A percentile compares a stretch with the other conserved stretches of the same genome.
phyloP scores from a whole-genome alignment of 768 basidiomycete species.

The Exsudoporus frostii region DNA sequence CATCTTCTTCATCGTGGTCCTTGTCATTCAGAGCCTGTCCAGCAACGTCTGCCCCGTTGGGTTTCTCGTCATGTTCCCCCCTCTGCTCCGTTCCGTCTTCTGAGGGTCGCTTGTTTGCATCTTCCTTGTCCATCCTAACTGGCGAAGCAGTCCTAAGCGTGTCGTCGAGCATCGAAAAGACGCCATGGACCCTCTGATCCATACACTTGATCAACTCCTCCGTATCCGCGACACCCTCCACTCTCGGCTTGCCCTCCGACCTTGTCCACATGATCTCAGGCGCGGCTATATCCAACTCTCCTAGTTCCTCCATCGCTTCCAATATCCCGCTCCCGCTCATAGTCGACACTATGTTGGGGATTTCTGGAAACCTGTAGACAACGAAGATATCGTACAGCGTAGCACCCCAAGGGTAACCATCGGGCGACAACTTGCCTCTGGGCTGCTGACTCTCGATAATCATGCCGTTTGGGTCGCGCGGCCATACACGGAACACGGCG shows the following conservation, averaged over 20 bases:
- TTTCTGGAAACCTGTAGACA: constrained; percentile 4
- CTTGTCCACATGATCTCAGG: constrained; percentile 22
- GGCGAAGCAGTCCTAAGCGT: neutral
- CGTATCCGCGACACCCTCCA: constrained; percentile 14
- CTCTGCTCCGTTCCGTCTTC: neutral
- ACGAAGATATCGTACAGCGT: constrained; percentile 28
- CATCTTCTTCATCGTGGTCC: neutral
- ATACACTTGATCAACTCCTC: constrained; percentile 10
- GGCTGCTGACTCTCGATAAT: neutral
- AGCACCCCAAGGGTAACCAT: constrained; percentile 25
- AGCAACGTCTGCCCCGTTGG: neutral
- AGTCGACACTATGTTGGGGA: neutral
- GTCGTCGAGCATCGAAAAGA: constrained; percentile 2
- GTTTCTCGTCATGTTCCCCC: neutral
- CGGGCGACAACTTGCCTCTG: constrained; percentile 19
- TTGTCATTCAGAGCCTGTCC: no score
- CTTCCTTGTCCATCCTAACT: neutral
- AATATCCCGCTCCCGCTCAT: constrained; percentile 23
- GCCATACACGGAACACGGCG: constrained; percentile 23
- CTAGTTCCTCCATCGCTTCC: constrained; percentile 4
- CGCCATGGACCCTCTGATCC: neutral
- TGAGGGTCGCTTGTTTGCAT: neutral
- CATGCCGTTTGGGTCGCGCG: constrained; percentile 21
- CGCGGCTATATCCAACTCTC: constrained; percentile 15
- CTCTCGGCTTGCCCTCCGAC: constrained; percentile 22